These are phyloP conservation scores for Chrysoporthe deuterocubensis DNA, from an alignment of 2,329 filamentous ascomycete genomes.

Conservation along the genomic window DNA sequence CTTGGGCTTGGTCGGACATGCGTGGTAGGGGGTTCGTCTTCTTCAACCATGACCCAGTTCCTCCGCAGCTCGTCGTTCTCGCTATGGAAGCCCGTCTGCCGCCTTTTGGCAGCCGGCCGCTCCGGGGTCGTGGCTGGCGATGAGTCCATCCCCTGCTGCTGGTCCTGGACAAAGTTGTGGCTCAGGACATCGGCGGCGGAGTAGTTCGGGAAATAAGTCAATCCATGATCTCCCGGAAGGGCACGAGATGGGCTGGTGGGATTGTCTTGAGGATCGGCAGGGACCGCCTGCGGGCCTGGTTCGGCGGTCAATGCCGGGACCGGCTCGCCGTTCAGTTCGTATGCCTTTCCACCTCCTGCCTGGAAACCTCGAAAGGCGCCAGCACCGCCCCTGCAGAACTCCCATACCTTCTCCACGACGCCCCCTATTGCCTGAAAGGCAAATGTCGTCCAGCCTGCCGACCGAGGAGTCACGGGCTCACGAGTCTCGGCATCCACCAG, in stretches of 20 bases:
- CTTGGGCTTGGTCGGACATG: conserved; percentile 28
- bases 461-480: conserved; percentile 33
- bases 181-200: conserved; percentile 14
- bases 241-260: conserved; percentile 18
- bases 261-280: conserved; percentile 4
- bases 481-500: conserved; percentile 38
- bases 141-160: conserved; percentile 27
- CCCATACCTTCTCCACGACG: conserved; percentile 78
- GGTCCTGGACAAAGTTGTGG: conserved; percentile 6
- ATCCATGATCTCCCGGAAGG: conserved; percentile 4
- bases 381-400: conserved; percentile 76
- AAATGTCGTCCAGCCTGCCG: conserved; percentile 58
- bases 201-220: conserved; percentile 13
- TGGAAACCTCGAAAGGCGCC: conserved; percentile 82
- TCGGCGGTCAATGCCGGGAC: conserved; percentile 1
- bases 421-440: conserved; percentile 67
- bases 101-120: conserved; percentile 54
- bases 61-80: conserved; percentile 61
- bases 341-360: conserved; percentile 79
- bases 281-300: background rate
- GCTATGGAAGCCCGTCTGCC: conserved; percentile 48
- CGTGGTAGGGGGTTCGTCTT: conserved; percentile 29
- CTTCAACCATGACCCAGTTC: conserved; percentile 73
- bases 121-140: conserved; percentile 48
- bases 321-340: conserved; percentile 53